Conservation (phyloP, 2,329 filamentous ascomycete species). For the Ascochyta viciae-villosae region DNA sequence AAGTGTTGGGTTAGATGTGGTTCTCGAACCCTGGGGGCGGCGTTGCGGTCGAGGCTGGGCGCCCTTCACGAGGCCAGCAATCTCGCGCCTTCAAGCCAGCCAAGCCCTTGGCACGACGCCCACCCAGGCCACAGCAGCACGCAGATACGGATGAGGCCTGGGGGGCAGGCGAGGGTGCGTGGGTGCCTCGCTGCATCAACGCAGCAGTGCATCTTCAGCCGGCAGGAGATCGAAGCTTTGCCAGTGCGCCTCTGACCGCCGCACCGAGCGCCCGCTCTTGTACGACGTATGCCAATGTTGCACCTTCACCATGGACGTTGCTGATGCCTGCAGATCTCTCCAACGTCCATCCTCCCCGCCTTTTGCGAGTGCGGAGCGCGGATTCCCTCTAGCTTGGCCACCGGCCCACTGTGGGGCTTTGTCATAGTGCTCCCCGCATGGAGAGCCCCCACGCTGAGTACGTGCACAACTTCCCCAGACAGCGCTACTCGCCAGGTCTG, state of each 20-base stretch:
- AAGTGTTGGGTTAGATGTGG: constrained; percentile 27
- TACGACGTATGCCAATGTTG: constrained; percentile 10
- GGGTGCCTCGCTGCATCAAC: background rate
- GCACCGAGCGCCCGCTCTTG: constrained; percentile 8
- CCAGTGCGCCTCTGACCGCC: constrained; percentile 17
- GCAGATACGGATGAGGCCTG: constrained; percentile 29
- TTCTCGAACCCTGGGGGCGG: constrained; percentile 44
- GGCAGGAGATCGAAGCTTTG: constrained; percentile 38
- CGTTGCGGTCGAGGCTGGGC: constrained; percentile 36
- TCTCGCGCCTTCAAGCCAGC: constrained; percentile 40
- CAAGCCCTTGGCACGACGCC: constrained; percentile 47
- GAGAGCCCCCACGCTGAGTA: constrained; percentile 5
- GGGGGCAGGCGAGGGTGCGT: constrained; percentile 20
- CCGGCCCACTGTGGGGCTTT: constrained; percentile 5
- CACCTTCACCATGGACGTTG: background rate
- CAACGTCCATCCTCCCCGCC: constrained; percentile 7
- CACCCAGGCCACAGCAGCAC: constrained; percentile 12
- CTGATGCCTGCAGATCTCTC: constrained; percentile 12
- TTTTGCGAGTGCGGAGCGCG: constrained; percentile 12
- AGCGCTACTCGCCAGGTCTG: background rate
- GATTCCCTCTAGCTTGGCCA: constrained; percentile 12
- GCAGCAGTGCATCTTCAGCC: constrained; percentile 16
- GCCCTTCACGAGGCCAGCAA: constrained; percentile 29
- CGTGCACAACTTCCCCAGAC: constrained; percentile 17
- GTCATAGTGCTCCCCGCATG: constrained; percentile 7